Evolutionary conservation across 441 rosid genomes (phyloP).

Genomic region (Populus hybrid): DNA sequence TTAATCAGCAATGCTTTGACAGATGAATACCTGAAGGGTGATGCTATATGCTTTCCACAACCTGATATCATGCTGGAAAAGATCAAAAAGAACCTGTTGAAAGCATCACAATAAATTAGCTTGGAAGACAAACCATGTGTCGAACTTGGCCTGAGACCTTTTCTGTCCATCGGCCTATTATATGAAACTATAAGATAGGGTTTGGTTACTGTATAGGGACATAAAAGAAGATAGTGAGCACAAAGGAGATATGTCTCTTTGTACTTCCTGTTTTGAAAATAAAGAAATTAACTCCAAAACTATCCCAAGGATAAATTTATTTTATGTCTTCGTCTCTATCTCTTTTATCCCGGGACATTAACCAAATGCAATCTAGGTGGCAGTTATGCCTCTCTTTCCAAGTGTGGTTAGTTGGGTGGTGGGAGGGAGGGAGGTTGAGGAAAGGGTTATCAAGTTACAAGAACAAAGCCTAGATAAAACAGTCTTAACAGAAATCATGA

Average conservation of each 20-base stretch:
- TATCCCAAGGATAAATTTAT: not conserved
- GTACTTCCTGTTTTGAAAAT: not conserved
- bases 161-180: not conserved
- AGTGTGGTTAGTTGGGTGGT: no score
- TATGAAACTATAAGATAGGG: not conserved
- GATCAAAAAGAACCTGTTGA: constrained; percentile 84
- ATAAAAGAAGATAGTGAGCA: not conserved
- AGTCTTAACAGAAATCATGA: not conserved
- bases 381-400: no score
- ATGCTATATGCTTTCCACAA: constrained; percentile 86
- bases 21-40: constrained; percentile 71
- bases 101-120: not conserved
- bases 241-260: not conserved
- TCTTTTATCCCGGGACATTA: no score
- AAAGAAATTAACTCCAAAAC: not conserved
- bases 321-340: no score
- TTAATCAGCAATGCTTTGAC: constrained; percentile 5
- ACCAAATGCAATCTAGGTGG: no score
- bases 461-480: no score
- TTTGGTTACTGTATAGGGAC: not conserved
- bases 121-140: no score
- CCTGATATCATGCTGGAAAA: constrained; percentile 73
- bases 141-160: not conserved
- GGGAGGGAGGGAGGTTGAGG: no score
- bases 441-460: no score